Percentiles rank a stretch among this genome's conserved stretches.
Evolutionary conservation across 768 basidiomycete genomes (phyloP).

Genomic region (Neoboletus magnificus): DNA sequence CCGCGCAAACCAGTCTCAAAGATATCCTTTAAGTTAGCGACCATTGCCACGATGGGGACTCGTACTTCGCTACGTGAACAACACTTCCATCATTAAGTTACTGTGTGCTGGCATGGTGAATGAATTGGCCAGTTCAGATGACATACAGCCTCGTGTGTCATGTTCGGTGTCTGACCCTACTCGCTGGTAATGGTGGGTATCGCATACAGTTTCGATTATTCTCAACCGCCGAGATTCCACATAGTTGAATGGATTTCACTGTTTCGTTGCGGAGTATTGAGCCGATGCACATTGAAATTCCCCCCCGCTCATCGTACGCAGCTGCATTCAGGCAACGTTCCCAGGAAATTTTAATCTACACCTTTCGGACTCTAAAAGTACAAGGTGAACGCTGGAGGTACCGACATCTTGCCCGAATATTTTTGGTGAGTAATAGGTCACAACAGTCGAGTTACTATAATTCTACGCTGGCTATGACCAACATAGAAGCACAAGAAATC

Average conservation of each 20-base stretch:
- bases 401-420: neutral
- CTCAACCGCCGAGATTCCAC: neutral
- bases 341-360: neutral
- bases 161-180: neutral
- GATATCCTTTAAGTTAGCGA: conserved; percentile 45
- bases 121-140: neutral
- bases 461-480: neutral
- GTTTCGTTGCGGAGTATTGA: no score
- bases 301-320: neutral
- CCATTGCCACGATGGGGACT: neutral
- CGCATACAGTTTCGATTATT: neutral
- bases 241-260: neutral
- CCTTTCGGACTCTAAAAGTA: neutral
- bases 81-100: no score
- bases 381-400: neutral
- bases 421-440: neutral
- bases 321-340: neutral
- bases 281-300: neutral
- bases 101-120: neutral
- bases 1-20: conserved; percentile 57
- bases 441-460: neutral
- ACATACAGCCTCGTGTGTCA: neutral
- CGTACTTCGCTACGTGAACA: neutral
- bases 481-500: neutral
- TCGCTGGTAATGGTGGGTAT: neutral